A percentile compares a stretch with the other conserved stretches of the same genome.
phyloP scores from a whole-genome alignment of 192 early-diverging fungal genomes.

The Mortierella antarctica region DNA sequence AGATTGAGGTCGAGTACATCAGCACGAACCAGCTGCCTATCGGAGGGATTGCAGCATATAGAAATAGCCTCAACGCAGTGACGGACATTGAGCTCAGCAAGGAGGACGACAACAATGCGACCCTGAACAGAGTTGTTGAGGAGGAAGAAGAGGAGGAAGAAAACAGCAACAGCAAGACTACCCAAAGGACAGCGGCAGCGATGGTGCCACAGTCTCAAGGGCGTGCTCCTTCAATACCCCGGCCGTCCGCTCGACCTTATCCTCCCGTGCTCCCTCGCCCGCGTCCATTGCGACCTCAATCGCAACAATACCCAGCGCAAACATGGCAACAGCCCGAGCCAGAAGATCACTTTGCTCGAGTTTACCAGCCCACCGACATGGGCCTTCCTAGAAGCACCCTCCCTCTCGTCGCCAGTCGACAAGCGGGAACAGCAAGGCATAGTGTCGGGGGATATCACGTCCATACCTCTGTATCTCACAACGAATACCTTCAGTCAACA shows the following conservation, averaged over 20 bases:
- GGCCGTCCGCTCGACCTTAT: slow-evolving; percentile 6
- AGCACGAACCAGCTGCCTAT: slow-evolving; percentile 4
- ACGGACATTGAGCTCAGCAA: slow-evolving; percentile 2
- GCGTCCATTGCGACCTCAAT: background rate
- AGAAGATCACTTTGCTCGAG: background rate
- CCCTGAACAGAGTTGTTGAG: slow-evolving; percentile 17
- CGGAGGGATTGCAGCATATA: background rate
- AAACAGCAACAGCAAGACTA: background rate
- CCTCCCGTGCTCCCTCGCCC: slow-evolving; percentile 9
- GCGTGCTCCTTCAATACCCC: background rate
- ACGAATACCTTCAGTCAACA: slow-evolving; percentile 12
- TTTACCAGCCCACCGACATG: background rate
- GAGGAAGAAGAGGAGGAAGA: slow-evolving; percentile 25
- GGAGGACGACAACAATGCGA: background rate
- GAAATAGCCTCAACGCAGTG: background rate
- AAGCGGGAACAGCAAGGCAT: background rate
- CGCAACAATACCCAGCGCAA: slow-evolving; percentile 1
- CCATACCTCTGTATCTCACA: slow-evolving; percentile 14
- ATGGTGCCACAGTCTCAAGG: background rate
- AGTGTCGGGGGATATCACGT: slow-evolving; percentile 12
- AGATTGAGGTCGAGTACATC: slow-evolving; percentile 50
- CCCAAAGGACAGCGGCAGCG: background rate
- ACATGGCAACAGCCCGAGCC: slow-evolving; percentile 2
- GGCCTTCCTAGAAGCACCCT: background rate
- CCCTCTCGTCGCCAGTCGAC: background rate